Percentiles rank a stretch among this genome's conserved stretches.
These are phyloP conservation scores for Silene vulgaris DNA, from an alignment of 179 eudicot species.

Conservation along the genomic window DNA sequence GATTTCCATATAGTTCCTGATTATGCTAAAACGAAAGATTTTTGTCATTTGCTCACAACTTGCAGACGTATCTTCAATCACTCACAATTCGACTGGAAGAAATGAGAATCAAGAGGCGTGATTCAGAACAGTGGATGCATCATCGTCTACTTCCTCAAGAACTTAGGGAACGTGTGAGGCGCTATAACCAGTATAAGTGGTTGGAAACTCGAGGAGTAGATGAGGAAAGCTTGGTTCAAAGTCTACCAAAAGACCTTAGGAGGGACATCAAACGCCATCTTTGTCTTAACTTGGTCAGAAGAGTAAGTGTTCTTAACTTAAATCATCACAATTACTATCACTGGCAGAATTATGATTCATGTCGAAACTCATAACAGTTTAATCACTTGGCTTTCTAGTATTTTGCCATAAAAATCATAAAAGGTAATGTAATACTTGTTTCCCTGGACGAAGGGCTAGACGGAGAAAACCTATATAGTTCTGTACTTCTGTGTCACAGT, in stretches of 20 bases:
- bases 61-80: conserved; percentile 44
- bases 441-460: too few species aligned
- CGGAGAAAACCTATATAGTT: too few species aligned
- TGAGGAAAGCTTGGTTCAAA: conserved; percentile 45
- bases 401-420: too few species aligned
- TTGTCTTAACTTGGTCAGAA: conserved; percentile 44
- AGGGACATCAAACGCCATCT: conserved; percentile 53
- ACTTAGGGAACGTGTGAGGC: conserved; percentile 44
- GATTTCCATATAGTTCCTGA: neutral
- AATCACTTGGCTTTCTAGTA: too few species aligned
- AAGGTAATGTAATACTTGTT: too few species aligned
- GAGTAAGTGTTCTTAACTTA: conserved; percentile 29
- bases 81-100: conserved; percentile 48
- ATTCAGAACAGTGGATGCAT: conserved; percentile 57
- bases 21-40: conserved; percentile 15
- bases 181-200: conserved; percentile 51
- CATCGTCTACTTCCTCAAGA: conserved; percentile 50
- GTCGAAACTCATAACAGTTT: too few species aligned
- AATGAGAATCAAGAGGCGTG: conserved; percentile 49
- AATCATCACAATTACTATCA: neutral
- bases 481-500: too few species aligned
- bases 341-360: too few species aligned
- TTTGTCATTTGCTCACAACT: neutral
- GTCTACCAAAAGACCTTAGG: conserved; percentile 42
- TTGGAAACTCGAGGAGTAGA: conserved; percentile 50